Conservation (phyloP, 495 filamentous ascomycete genomes). For the Chaetomium cochliodes region DNA sequence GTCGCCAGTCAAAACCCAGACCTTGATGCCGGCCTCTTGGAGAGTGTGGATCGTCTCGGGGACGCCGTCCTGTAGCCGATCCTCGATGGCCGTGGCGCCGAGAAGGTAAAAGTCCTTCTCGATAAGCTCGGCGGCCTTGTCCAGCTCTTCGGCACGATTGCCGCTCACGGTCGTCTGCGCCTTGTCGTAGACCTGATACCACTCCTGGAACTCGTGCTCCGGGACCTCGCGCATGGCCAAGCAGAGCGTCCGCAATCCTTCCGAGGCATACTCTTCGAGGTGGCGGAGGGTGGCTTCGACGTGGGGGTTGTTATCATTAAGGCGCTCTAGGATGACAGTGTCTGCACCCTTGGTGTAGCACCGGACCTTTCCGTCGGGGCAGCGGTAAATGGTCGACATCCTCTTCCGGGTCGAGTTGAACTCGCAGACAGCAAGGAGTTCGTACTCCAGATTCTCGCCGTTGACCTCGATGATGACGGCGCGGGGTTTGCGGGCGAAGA, state of each 20-base stretch:
- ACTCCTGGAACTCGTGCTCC: constrained; percentile 86
- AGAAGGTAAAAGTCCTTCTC: constrained; percentile 88
- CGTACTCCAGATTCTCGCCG: constrained; percentile 75
- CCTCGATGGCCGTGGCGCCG: constrained; percentile 96
- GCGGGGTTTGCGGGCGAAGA: constrained; percentile 84
- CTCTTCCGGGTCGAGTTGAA: constrained; percentile 98
- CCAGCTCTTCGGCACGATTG: constrained; percentile 89
- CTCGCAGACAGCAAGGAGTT: constrained; percentile 92
- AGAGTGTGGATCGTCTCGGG: constrained; percentile 98
- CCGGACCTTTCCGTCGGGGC: constrained; percentile 91
- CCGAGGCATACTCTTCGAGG: constrained; percentile 95
- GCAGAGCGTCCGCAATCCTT: constrained; percentile 93
- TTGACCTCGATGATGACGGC: constrained; percentile 75
- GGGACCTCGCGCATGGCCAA: constrained; percentile 92
- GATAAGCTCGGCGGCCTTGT: constrained; percentile 95
- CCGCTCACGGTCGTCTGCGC: constrained; percentile 88
- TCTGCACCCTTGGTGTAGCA: constrained; percentile 97
- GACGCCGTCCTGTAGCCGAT: constrained; percentile 94
- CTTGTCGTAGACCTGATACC: constrained; percentile 83
- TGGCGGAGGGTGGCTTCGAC: constrained; percentile 87
- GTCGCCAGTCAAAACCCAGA: constrained; percentile 98
- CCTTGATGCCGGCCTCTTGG: constrained; percentile 95
- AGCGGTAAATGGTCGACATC: constrained; percentile 96
- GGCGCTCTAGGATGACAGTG: constrained; percentile 90
- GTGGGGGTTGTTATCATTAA: constrained; percentile 74